These are phyloP conservation scores for Cryptococcus sp. DNA, from an alignment of 1,284 basidiomycete genomes.

Conservation along the genomic window DNA sequence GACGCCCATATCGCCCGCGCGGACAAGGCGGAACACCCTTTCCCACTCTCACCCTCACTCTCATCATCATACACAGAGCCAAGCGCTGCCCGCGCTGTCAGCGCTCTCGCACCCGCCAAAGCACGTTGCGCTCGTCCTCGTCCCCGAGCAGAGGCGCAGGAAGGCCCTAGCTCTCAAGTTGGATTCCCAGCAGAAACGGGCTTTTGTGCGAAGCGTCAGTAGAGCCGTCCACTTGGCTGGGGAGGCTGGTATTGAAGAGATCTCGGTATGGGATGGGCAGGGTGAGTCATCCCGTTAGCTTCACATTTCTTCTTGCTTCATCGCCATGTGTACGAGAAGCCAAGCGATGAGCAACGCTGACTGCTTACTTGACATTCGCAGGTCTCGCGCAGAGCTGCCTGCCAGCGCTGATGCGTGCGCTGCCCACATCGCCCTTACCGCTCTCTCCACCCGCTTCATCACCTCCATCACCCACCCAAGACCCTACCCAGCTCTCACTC, in stretches of 20 bases:
- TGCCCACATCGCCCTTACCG: constrained; percentile 1
- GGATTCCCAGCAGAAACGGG: constrained; percentile 8
- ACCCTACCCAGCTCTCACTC: constrained; percentile 1
- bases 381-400: constrained; percentile 16
- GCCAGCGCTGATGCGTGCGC: constrained; percentile 11
- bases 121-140: neutral
- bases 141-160: constrained; percentile 3
- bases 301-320: neutral
- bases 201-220: constrained; percentile 28
- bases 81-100: neutral
- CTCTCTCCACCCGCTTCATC: constrained; percentile 10
- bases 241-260: constrained; percentile 32
- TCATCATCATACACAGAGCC: too few species aligned
- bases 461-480: constrained; percentile 17
- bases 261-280: constrained; percentile 37
- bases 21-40: constrained; percentile 2
- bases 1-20: neutral
- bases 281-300: constrained; percentile 4
- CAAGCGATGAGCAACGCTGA: too few species aligned
- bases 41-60: too few species aligned
- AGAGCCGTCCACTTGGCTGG: constrained; percentile 33
- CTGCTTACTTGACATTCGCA: neutral
- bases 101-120: neutral
- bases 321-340: too few species aligned
- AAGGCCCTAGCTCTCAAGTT: neutral